These are phyloP conservation scores for Agrocybe pediades DNA, from an alignment of 768 basidiomycete species.

Conservation along the genomic window DNA sequence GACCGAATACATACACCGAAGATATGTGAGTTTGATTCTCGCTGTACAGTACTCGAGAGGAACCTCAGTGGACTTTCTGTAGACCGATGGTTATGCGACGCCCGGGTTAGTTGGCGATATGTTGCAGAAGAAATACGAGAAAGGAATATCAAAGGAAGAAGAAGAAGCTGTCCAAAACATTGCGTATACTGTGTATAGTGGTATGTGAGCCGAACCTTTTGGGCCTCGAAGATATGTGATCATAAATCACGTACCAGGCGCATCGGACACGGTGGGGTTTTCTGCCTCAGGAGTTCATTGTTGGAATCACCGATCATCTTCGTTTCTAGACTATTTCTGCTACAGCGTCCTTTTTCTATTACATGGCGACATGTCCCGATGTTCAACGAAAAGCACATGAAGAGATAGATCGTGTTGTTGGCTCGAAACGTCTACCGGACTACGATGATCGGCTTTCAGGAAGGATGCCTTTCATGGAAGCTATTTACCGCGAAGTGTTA, in stretches of 20 bases:
- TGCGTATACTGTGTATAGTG: neutral
- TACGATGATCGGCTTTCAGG: slow-evolving; percentile 20
- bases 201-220: neutral
- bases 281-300: neutral
- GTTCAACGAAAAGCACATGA: slow-evolving; percentile 30
- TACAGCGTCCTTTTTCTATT: neutral
- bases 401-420: slow-evolving; percentile 34
- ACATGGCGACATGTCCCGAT: slow-evolving; percentile 29
- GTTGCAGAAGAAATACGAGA: neutral
- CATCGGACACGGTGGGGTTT: neutral
- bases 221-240: neutral
- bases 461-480: slow-evolving; percentile 24
- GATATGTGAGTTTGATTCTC: too few relatives aligned
- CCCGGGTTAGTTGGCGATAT: neutral
- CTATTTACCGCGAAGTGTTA: slow-evolving; percentile 12
- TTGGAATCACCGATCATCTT: too few relatives aligned
- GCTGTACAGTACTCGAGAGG: too few relatives aligned
- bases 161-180: neutral
- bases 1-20: too few relatives aligned
- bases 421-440: slow-evolving; percentile 26
- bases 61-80: too few relatives aligned
- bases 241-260: neutral
- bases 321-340: neutral
- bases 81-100: neutral
- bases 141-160: neutral